Evolutionary conservation across 176 grass and related monocot species (phyloP).

Genomic region (Oryza nivara): DNA sequence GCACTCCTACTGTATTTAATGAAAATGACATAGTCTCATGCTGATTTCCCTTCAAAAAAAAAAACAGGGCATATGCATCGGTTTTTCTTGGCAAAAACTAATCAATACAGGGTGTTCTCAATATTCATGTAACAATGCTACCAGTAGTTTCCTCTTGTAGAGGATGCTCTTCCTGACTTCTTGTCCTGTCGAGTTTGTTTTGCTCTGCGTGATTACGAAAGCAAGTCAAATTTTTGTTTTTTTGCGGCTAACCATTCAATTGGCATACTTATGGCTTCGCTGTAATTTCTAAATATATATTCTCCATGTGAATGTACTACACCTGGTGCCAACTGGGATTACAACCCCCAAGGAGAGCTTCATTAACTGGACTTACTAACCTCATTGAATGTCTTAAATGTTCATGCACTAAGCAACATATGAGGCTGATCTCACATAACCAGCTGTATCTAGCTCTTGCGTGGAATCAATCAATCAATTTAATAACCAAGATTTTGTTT

Average conservation of each 20-base stretch:
- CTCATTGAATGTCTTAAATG: background rate
- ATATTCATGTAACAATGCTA: slow-evolving; percentile 18
- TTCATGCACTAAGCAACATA: background rate
- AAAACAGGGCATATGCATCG: background rate
- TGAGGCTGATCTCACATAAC: background rate
- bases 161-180: background rate
- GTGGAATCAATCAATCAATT: background rate
- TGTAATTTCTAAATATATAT: background rate
- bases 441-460: background rate
- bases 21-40: too few relatives aligned
- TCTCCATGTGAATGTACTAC: background rate
- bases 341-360: background rate
- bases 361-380: background rate
- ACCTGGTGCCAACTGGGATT: background rate
- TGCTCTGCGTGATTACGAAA: background rate
- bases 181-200: background rate
- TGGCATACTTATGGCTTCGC: background rate
- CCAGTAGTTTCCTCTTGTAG: background rate
- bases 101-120: slow-evolving; percentile 1
- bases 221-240: background rate
- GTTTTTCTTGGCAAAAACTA: background rate
- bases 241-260: background rate
- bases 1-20: too few relatives aligned
- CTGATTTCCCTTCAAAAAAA: background rate
- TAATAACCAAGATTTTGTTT: background rate